phyloP scores from a whole-genome alignment of 2,329 filamentous ascomycete species.

The Ascochyta viciae-villosae region DNA sequence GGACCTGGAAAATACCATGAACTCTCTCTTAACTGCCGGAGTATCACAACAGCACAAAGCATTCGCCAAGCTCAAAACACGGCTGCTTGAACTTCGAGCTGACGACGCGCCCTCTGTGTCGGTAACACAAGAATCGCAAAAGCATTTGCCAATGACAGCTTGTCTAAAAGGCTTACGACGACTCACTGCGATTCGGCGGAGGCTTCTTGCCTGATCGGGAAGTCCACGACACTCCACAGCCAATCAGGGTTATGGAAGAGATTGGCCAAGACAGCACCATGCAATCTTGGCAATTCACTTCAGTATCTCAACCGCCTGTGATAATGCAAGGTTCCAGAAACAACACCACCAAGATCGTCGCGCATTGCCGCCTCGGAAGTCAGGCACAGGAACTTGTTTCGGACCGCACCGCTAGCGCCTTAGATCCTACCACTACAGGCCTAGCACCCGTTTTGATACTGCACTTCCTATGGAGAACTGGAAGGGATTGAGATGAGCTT shows the following conservation, averaged over 20 bases:
- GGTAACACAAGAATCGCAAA: neutral
- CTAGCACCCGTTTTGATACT: conserved; percentile 3
- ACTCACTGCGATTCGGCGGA: conserved; percentile 4
- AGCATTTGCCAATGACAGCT: conserved; percentile 12
- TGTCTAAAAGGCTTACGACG: conserved; percentile 15
- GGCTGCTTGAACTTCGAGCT: conserved; percentile 1
- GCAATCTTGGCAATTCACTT: conserved; percentile 13
- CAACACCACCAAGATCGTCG: neutral
- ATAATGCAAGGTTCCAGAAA: conserved; percentile 1
- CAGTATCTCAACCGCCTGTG: conserved; percentile 2
- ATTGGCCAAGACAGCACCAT: conserved; percentile 11
- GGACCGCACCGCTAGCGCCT: conserved; percentile 7
- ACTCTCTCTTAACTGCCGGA: neutral
- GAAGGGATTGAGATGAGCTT: neutral
- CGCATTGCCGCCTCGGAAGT: conserved; percentile 1
- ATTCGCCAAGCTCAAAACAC: neutral
- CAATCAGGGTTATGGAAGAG: neutral
- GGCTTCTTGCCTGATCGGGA: conserved; percentile 1
- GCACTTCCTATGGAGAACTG: neutral
- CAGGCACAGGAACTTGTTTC: conserved; percentile 7
- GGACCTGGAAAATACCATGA: neutral
- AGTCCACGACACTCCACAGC: neutral
- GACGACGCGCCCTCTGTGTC: conserved; percentile 2
- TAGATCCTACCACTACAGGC: neutral
- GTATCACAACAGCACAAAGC: neutral